Evolutionary conservation across 1,139 yeast genomes (phyloP).

Genomic region (Waltiozyma sp.): DNA sequence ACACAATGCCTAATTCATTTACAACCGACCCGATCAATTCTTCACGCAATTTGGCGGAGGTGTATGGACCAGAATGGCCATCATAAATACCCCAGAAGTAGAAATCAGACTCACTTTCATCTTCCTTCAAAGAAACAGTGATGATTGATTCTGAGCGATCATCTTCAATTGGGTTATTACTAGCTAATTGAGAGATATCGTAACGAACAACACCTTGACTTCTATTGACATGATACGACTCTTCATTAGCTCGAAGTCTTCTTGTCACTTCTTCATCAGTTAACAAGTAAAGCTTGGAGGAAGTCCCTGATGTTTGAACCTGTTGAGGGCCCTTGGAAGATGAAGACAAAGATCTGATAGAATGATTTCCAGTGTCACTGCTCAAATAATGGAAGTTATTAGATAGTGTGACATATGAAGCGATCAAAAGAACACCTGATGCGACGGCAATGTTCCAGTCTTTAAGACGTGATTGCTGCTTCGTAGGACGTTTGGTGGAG

Average conservation of each 20-base stretch:
- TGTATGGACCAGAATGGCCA: slow-evolving; percentile 97
- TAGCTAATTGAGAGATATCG: slow-evolving; percentile 82
- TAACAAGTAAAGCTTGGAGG: slow-evolving; percentile 27
- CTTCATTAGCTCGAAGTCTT: slow-evolving; percentile 63
- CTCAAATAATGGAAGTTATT: slow-evolving; percentile 15
- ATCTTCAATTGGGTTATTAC: slow-evolving; percentile 92
- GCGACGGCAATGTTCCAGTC: slow-evolving; percentile 23
- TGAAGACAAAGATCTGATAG: slow-evolving; percentile 17
- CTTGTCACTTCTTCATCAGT: slow-evolving; percentile 67
- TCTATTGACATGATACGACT: slow-evolving; percentile 68
- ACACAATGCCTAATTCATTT: slow-evolving; percentile 62
- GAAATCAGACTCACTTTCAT: slow-evolving; percentile 64
- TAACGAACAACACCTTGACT: slow-evolving; percentile 90
- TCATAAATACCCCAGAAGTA: slow-evolving; percentile 93
- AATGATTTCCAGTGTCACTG: slow-evolving; percentile 13
- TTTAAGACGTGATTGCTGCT: slow-evolving; percentile 3
- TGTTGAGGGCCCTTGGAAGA: slow-evolving; percentile 1
- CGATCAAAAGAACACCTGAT: slow-evolving; percentile 25
- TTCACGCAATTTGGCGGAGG: slow-evolving; percentile 74
- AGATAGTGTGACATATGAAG: slow-evolving; percentile 24
- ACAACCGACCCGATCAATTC: slow-evolving; percentile 67
- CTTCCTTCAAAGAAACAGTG: slow-evolving; percentile 54
- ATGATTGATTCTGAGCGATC: slow-evolving; percentile 82
- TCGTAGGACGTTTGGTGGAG: neutral
- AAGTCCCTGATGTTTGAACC: slow-evolving; percentile 1